These are phyloP conservation scores for Globisporangium cederbergense DNA, from an alignment of 352 stramenopile species.

Conservation along the genomic window DNA sequence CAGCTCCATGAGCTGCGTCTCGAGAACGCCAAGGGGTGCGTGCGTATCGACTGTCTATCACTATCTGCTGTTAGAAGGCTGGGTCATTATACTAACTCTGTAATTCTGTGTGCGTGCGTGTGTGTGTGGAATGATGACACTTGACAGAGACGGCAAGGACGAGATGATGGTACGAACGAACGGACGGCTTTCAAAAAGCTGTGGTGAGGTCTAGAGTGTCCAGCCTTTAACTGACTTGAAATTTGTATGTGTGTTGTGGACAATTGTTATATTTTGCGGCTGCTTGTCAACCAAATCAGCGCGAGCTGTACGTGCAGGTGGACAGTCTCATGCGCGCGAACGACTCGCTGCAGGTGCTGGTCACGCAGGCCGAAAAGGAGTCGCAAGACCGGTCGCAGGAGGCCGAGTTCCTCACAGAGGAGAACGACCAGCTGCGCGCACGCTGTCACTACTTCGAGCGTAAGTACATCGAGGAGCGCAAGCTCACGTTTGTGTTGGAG, in stretches of 20 bases:
- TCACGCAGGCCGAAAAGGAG: slow-evolving; percentile 61
- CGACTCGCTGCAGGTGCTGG: slow-evolving; percentile 58
- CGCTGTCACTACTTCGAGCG: slow-evolving; percentile 57
- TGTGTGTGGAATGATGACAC: not conserved
- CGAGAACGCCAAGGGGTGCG: slow-evolving; percentile 48
- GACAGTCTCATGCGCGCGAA: slow-evolving; percentile 54
- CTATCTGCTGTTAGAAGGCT: not conserved
- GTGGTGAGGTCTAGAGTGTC: not conserved
- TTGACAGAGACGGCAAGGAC: slow-evolving; percentile 37
- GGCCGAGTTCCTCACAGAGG: slow-evolving; percentile 69
- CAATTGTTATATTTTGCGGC: not conserved
- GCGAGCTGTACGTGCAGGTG: slow-evolving; percentile 58
- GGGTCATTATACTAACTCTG: slow-evolving; percentile 7
- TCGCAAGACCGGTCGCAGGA: slow-evolving; percentile 58
- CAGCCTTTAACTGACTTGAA: not conserved
- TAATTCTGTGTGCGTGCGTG: slow-evolving; percentile 11
- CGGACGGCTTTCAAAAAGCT: slow-evolving; percentile 5
- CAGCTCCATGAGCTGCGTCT: slow-evolving; percentile 65
- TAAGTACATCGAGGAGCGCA: slow-evolving; percentile 69
- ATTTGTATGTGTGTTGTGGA: not conserved
- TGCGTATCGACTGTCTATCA: slow-evolving; percentile 9
- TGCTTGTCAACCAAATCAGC: slow-evolving; percentile 20
- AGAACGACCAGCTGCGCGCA: slow-evolving; percentile 73
- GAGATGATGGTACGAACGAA: slow-evolving; percentile 45
- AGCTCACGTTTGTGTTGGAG: slow-evolving; percentile 54